Conservation (phyloP, 441 rosid genomes). For the Erodium texanum region DNA sequence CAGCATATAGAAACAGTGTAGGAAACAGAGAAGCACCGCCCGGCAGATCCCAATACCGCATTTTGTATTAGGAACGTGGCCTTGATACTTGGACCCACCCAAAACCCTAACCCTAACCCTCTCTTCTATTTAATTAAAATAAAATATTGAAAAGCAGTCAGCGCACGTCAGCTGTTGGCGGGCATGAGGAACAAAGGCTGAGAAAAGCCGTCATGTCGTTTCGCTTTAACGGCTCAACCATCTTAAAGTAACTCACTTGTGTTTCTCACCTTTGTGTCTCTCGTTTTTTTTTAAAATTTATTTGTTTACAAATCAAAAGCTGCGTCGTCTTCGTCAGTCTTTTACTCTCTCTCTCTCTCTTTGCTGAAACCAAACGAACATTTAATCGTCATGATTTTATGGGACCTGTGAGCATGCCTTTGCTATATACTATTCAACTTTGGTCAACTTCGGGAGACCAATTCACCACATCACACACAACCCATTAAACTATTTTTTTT, state of each 20-base stretch:
- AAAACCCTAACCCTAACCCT: no score
- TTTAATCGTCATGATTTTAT: neutral
- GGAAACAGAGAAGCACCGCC: no score
- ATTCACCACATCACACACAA: neutral
- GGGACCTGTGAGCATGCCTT: neutral
- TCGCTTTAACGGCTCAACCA: constrained; percentile 20
- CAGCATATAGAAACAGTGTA: no score
- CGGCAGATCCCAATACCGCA: no score
- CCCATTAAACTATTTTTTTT: no score
- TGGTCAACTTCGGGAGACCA: constrained; percentile 2
- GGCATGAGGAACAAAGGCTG: constrained; percentile 34
- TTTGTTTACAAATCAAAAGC: constrained; percentile 11
- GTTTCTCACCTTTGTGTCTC: neutral
- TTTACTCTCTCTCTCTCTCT: neutral
- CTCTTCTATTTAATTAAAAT: no score
- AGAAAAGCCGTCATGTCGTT: constrained; percentile 40
- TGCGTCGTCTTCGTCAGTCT: constrained; percentile 21
- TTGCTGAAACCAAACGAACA: neutral
- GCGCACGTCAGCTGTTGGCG: constrained; percentile 28
- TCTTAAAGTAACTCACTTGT: constrained; percentile 8
- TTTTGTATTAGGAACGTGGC: no score
- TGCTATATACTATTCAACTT: neutral
- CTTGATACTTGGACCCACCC: no score
- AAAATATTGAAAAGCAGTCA: constrained; percentile 19
- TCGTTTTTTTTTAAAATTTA: neutral